Conservation (phyloP, 2,329 filamentous ascomycete species). For the Diaporthe sp. region DNA sequence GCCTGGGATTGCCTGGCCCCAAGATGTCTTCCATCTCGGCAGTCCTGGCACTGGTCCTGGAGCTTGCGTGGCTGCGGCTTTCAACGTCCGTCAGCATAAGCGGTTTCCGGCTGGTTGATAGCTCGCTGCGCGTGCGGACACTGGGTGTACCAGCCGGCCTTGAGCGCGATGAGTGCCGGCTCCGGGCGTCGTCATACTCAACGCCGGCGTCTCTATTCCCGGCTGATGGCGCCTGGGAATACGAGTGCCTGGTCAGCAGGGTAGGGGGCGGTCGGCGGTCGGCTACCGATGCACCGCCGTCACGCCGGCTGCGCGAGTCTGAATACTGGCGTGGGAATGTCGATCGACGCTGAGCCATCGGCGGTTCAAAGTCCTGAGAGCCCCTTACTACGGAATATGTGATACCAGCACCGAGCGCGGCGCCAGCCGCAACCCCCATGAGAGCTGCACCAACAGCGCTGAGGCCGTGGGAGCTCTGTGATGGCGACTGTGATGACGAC, state of each 20-base stretch:
- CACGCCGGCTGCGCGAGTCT: conserved; percentile 50
- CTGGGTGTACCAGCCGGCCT: conserved; percentile 49
- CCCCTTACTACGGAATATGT: conserved; percentile 80
- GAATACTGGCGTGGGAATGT: conserved; percentile 59
- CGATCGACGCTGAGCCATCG: conserved; percentile 57
- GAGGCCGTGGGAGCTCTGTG: conserved; percentile 58
- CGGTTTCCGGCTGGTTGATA: conserved; percentile 51
- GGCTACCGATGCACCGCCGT: conserved; percentile 49
- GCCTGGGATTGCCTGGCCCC: conserved; percentile 42
- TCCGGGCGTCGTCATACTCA: conserved; percentile 55
- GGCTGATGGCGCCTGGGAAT: conserved; percentile 50
- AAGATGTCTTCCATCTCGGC: conserved; percentile 38
- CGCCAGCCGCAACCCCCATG: conserved; percentile 76
- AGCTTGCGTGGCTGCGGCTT: conserved; percentile 56
- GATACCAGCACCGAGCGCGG: conserved; percentile 72
- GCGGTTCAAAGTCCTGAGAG: conserved; percentile 57
- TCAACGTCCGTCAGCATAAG: conserved; percentile 58
- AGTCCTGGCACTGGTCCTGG: conserved; percentile 51
- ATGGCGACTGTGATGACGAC: conserved; percentile 45
- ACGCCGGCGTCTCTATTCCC: conserved; percentile 53
- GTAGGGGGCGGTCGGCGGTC: conserved; percentile 52
- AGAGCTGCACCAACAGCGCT: conserved; percentile 77
- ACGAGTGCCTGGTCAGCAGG: conserved; percentile 45
- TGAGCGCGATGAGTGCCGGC: conserved; percentile 56
- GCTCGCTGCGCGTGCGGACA: conserved; percentile 58